Percentiles rank a stretch among this genome's conserved stretches.
phyloP scores from a whole-genome alignment of 805 yeast species.

The Wickerhamomyces queroliae region DNA sequence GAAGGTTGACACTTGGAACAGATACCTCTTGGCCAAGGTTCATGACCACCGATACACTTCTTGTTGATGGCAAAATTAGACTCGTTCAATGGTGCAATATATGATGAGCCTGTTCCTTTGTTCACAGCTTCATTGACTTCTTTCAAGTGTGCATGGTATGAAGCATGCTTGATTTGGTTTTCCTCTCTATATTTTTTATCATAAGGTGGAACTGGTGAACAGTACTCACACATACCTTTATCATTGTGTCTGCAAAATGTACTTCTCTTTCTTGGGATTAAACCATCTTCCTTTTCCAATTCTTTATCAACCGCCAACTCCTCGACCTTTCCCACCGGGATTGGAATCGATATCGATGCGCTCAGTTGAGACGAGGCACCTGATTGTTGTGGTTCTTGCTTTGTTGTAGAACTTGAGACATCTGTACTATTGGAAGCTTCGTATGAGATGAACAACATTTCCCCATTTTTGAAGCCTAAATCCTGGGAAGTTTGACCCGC shows the following conservation, averaged over 20 bases:
- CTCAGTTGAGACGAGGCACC: conserved; percentile 5
- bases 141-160: conserved; percentile 79
- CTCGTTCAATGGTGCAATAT: conserved; percentile 74
- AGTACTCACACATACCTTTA: conserved; percentile 97
- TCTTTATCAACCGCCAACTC: conserved; percentile 64
- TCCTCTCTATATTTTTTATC: conserved; percentile 71
- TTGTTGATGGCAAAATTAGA: conserved; percentile 61
- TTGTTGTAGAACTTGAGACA: conserved; percentile 1
- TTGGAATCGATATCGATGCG: conserved; percentile 9
- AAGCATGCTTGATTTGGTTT: conserved; percentile 77
- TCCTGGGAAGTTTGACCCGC: conserved; percentile 26
- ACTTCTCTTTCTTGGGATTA: conserved; percentile 59
- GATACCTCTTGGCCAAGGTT: conserved; percentile 92
- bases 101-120: conserved; percentile 51
- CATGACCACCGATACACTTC: conserved; percentile 74
- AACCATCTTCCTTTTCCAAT: conserved; percentile 64
- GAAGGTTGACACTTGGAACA: conserved; percentile 97
- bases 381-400: conserved; percentile 2
- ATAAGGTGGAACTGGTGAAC: conserved; percentile 95
- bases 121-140: conserved; percentile 64
- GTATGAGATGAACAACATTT: conserved; percentile 35
- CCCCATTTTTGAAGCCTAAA: conserved; percentile 43
- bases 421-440: conserved; percentile 3
- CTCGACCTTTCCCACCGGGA: conserved; percentile 22
- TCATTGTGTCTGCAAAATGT: conserved; percentile 79